These are phyloP conservation scores for Psilocybe cyanescens DNA, from an alignment of 768 basidiomycete species.

Conservation along the genomic window DNA sequence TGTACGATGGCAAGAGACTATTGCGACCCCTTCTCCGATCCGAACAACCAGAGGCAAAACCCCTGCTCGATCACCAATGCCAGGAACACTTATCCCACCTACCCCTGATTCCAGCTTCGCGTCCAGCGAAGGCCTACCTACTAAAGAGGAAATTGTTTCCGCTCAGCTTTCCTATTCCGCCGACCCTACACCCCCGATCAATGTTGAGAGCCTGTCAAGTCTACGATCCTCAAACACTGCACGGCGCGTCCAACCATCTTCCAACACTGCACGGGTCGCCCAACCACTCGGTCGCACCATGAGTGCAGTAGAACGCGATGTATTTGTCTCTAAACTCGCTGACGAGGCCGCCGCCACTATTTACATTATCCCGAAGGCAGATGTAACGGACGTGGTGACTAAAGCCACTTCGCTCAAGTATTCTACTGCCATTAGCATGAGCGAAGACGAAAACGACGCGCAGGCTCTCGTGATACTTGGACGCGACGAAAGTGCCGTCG, in stretches of 20 bases:
- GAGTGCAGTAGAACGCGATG: conserved; percentile 54
- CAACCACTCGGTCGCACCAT: conserved; percentile 49
- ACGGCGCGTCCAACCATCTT: conserved; percentile 27
- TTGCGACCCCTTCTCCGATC: conserved; percentile 24
- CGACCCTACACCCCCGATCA: conserved; percentile 17
- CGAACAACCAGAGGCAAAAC: conserved; percentile 23
- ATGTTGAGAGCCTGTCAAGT: conserved; percentile 17
- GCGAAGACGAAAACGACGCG: conserved; percentile 35
- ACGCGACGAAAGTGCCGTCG: conserved; percentile 48
- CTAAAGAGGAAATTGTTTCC: conserved; percentile 16
- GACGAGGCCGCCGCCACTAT: conserved; percentile 49
- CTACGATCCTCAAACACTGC: conserved; percentile 17
- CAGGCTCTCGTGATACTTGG: conserved; percentile 59
- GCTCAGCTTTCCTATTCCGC: background rate
- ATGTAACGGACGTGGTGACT: conserved; percentile 42
- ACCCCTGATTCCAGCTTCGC: conserved; percentile 39
- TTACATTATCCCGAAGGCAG: conserved; percentile 49
- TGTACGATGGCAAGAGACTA: conserved; percentile 37
- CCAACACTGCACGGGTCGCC: conserved; percentile 17
- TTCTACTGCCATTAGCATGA: conserved; percentile 42
- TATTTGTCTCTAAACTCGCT: conserved; percentile 51
- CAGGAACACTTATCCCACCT: conserved; percentile 56
- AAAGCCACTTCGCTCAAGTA: conserved; percentile 49
- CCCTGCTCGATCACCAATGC: conserved; percentile 50
- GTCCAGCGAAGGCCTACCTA: background rate